A percentile compares a stretch with the other conserved stretches of the same genome.
These are phyloP conservation scores for Venturia asperata DNA, from an alignment of 2,329 filamentous ascomycete genomes.

Conservation along the genomic window DNA sequence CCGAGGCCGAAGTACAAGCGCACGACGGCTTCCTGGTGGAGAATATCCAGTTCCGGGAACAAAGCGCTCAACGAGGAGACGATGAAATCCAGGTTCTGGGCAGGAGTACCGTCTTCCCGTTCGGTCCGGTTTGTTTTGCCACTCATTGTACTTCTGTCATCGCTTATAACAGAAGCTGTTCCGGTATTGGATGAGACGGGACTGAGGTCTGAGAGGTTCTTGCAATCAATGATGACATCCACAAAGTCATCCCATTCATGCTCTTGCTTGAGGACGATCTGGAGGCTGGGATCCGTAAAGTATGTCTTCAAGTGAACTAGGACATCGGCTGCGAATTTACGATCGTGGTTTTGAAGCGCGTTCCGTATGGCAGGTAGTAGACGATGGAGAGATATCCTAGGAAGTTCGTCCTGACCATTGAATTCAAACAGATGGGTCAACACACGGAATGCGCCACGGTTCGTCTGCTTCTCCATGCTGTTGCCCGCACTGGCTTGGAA, in stretches of 20 bases:
- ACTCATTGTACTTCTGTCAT: constrained; percentile 1
- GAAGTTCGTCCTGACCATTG: constrained; percentile 20
- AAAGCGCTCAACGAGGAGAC: constrained; percentile 1
- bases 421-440: constrained; percentile 30
- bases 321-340: constrained; percentile 13
- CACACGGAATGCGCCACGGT: constrained; percentile 57
- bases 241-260: constrained; percentile 17
- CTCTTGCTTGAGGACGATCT: neutral
- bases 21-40: constrained; percentile 60
- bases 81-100: constrained; percentile 7
- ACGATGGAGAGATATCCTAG: constrained; percentile 20
- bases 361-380: constrained; percentile 21
- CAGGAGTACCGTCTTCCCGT: neutral
- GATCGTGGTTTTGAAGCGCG: constrained; percentile 8
- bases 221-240: constrained; percentile 3
- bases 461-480: constrained; percentile 25
- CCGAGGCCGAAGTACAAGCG: constrained; percentile 59
- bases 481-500: constrained; percentile 38
- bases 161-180: neutral
- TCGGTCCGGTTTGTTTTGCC: neutral
- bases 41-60: constrained; percentile 42
- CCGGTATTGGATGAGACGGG: neutral
- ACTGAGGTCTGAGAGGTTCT: constrained; percentile 3
- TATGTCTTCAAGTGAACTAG: constrained; percentile 7
- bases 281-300: neutral